Conservation (phyloP, 2,329 filamentous ascomycete genomes). For the Penicillium janthinellum region DNA sequence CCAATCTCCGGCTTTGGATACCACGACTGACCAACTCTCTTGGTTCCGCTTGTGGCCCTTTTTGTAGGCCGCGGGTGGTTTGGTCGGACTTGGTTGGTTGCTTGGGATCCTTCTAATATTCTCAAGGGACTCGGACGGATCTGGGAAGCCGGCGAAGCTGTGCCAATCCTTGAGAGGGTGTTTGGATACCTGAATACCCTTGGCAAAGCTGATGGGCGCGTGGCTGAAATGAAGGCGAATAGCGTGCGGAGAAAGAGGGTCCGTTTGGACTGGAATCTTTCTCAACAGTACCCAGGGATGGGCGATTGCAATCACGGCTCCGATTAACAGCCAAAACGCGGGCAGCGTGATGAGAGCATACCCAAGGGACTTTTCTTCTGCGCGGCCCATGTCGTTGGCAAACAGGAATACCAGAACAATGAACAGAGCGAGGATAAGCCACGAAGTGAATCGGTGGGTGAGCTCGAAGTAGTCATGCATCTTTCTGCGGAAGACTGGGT, state of each 20-base stretch:
- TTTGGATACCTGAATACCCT: slow-evolving; percentile 62
- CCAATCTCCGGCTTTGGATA: slow-evolving; percentile 76
- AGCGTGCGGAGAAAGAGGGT: slow-evolving; percentile 71
- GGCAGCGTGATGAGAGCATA: slow-evolving; percentile 50
- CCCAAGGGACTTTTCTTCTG: slow-evolving; percentile 39
- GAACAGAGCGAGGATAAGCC: slow-evolving; percentile 65
- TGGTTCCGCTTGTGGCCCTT: slow-evolving; percentile 6
- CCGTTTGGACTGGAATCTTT: slow-evolving; percentile 64
- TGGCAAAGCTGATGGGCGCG: slow-evolving; percentile 58
- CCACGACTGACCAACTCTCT: slow-evolving; percentile 41
- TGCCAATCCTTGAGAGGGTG: slow-evolving; percentile 72
- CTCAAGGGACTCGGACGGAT: slow-evolving; percentile 38
- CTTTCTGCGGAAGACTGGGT: slow-evolving; percentile 63
- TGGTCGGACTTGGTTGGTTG: not conserved
- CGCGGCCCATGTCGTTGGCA: slow-evolving; percentile 44
- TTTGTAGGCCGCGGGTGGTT: not conserved
- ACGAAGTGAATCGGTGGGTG: slow-evolving; percentile 71
- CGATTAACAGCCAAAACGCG: slow-evolving; percentile 67
- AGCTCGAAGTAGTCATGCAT: slow-evolving; percentile 71
- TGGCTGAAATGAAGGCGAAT: slow-evolving; percentile 70
- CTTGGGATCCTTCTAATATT: not conserved
- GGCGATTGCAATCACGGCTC: slow-evolving; percentile 65
- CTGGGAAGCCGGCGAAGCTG: slow-evolving; percentile 72
- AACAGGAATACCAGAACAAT: slow-evolving; percentile 64
- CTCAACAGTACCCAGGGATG: slow-evolving; percentile 74